phyloP scores from a whole-genome alignment of 1,284 basidiomycete species.

The Macrocybe sp. region DNA sequence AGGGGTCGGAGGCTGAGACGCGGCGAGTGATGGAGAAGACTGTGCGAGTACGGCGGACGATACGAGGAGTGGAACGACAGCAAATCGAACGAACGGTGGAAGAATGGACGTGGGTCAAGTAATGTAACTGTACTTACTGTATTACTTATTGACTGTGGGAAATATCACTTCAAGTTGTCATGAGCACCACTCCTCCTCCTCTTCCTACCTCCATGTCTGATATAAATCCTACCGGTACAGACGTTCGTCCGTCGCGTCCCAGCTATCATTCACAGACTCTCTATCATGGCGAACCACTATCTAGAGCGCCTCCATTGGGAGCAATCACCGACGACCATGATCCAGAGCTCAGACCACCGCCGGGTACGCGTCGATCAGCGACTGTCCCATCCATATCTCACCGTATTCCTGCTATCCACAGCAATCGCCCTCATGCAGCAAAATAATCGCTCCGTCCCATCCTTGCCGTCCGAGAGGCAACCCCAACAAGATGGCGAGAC shows the following conservation, averaged over 20 bases:
- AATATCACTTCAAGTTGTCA: conserved; percentile 6
- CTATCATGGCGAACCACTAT: conserved; percentile 10
- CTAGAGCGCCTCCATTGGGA: conserved; percentile 12
- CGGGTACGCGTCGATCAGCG: conserved; percentile 10
- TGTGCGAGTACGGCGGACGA: conserved; percentile 54
- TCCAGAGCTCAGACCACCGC: conserved; percentile 9
- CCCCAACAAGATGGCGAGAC: conserved; percentile 27
- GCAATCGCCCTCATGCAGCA: conserved; percentile 25
- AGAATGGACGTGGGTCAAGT: conserved; percentile 53
- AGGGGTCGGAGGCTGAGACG: conserved; percentile 40
- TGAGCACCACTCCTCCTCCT: neutral
- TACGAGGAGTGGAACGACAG: conserved; percentile 52
- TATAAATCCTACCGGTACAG: conserved; percentile 19
- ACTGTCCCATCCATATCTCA: neutral
- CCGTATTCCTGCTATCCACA: neutral
- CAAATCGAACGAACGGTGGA: conserved; percentile 63
- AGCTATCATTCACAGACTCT: neutral
- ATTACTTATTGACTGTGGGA: conserved; percentile 15
- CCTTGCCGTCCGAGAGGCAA: conserved; percentile 32
- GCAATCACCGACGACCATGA: conserved; percentile 14
- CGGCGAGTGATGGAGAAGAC: conserved; percentile 44
- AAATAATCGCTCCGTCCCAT: conserved; percentile 36
- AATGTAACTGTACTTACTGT: conserved; percentile 2
- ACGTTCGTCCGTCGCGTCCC: conserved; percentile 16
- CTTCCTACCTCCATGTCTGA: neutral